These are phyloP conservation scores for Chiua sp. DNA, from an alignment of 1,284 basidiomycete genomes.

Conservation along the genomic window DNA sequence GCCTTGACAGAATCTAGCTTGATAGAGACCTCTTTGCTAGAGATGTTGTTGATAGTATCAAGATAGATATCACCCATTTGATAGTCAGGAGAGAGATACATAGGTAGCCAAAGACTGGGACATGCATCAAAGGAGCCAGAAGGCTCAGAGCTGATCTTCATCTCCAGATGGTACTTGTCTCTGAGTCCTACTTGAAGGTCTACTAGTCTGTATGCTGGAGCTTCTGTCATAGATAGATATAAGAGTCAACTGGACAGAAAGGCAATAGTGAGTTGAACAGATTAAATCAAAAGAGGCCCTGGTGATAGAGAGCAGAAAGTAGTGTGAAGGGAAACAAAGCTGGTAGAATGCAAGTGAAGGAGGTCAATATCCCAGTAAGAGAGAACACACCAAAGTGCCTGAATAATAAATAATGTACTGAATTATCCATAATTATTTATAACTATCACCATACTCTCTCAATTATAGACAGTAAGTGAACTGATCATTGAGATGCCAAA, in stretches of 20 bases:
- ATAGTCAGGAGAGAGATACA: slow-evolving; percentile 1
- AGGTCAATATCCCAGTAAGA: no score
- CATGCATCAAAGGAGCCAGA: slow-evolving; percentile 94
- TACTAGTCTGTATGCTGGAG: slow-evolving; percentile 77
- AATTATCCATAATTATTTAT: no score
- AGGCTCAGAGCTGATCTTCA: slow-evolving; percentile 99
- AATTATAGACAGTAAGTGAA: no score
- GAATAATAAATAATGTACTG: no score
- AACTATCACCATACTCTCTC: no score
- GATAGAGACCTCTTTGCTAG: slow-evolving; percentile 99
- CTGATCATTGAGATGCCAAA: no score
- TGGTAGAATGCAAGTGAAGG: slow-evolving; percentile 15
- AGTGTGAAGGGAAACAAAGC: slow-evolving; percentile 21
- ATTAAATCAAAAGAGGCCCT: not conserved
- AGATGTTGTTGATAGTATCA: slow-evolving; percentile 99
- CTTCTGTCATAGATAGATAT: slow-evolving; percentile 65
- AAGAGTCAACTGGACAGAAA: slow-evolving; percentile 15
- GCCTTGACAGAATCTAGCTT: slow-evolving; percentile 99
- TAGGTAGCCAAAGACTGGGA: not conserved
- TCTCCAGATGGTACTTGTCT: slow-evolving; percentile 98
- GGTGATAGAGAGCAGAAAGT: slow-evolving; percentile 21
- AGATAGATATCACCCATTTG: slow-evolving; percentile 95
- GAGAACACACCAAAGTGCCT: no score
- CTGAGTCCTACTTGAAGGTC: slow-evolving; percentile 96
- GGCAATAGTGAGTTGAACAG: slow-evolving; percentile 11